Percentiles rank a stretch among this genome's conserved stretches.
Conservation (phyloP, 495 filamentous ascomycete species). For the Penicillium argentinense region DNA sequence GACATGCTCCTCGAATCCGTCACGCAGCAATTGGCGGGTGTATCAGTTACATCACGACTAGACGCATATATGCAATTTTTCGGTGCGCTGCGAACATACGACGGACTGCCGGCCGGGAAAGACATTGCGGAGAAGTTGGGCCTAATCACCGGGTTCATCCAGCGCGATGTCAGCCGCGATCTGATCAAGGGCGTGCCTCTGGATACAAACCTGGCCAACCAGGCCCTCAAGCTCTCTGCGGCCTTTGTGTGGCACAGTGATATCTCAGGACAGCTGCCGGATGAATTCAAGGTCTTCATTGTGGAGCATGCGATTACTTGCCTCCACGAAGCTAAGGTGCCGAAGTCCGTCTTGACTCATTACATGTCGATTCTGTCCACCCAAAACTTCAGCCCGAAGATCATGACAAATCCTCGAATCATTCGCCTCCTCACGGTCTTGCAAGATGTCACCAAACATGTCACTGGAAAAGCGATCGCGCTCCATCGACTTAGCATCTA, state of each 20-base stretch:
- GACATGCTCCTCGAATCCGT: conserved; percentile 80
- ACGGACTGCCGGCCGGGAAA: conserved; percentile 67
- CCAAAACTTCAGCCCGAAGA: conserved; percentile 71
- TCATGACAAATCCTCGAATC: conserved; percentile 69
- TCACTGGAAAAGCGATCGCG: conserved; percentile 75
- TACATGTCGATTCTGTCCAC: conserved; percentile 74
- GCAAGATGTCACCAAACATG: conserved; percentile 66
- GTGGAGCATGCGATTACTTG: conserved; percentile 73
- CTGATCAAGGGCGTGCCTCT: conserved; percentile 35
- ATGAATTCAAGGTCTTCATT: conserved; percentile 76
- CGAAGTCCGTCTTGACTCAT: conserved; percentile 75
- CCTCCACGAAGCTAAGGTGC: conserved; percentile 59
- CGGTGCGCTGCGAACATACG: conserved; percentile 72
- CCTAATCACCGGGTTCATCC: conserved; percentile 72
- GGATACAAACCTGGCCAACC: conserved; percentile 65
- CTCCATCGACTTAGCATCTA: conserved; percentile 75
- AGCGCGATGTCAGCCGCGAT: conserved; percentile 63
- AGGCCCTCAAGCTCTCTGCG: conserved; percentile 71
- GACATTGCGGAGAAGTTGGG: conserved; percentile 73
- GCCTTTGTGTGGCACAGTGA: conserved; percentile 68
- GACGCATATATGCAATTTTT: conserved; percentile 84
- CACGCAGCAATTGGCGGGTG: conserved; percentile 71
- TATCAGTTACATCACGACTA: conserved; percentile 64
- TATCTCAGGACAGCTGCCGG: conserved; percentile 62
- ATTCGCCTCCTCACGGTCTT: conserved; percentile 66